A percentile compares a stretch with the other conserved stretches of the same genome.
Evolutionary conservation across 495 filamentous ascomycete species (phyloP).

Genomic region (Lentithecium fluviatile): DNA sequence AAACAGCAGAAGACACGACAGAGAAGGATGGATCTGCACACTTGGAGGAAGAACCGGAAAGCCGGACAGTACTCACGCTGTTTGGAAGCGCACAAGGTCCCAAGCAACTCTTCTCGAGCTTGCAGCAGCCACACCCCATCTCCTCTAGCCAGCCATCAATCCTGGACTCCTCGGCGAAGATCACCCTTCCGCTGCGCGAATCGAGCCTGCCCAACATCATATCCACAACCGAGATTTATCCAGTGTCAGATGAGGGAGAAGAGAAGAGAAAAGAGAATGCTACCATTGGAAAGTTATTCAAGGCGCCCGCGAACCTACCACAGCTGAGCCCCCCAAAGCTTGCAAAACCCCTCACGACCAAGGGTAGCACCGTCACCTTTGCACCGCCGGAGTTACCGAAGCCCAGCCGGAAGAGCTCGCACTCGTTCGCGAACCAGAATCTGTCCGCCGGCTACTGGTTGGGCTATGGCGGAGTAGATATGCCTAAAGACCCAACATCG

Average conservation of each 20-base stretch:
- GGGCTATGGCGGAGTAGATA: conserved; percentile 55
- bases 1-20: background rate
- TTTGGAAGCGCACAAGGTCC: conserved; percentile 67
- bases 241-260: conserved; percentile 45
- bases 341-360: conserved; percentile 59
- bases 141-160: conserved; percentile 39
- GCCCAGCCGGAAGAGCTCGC: conserved; percentile 53
- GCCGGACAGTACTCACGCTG: conserved; percentile 65
- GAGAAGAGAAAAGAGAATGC: conserved; percentile 47
- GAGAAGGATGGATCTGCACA: conserved; percentile 4
- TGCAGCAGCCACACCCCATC: conserved; percentile 53
- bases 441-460: conserved; percentile 66
- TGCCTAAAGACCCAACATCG: conserved; percentile 55
- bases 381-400: conserved; percentile 49
- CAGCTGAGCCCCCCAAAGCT: conserved; percentile 70
- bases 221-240: conserved; percentile 64
- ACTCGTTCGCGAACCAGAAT: conserved; percentile 50
- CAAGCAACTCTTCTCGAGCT: conserved; percentile 80
- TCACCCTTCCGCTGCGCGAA: conserved; percentile 55
- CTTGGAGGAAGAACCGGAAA: conserved; percentile 13
- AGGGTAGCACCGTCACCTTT: conserved; percentile 61
- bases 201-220: conserved; percentile 71
- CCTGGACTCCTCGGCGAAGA: conserved; percentile 45
- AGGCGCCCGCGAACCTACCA: conserved; percentile 64
- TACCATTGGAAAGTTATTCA: conserved; percentile 80